A percentile compares a stretch with the other conserved stretches of the same genome.
These are phyloP conservation scores for Isoetes engelmannii DNA, from an alignment of 83 land plant genomes.

Conservation along the genomic window DNA sequence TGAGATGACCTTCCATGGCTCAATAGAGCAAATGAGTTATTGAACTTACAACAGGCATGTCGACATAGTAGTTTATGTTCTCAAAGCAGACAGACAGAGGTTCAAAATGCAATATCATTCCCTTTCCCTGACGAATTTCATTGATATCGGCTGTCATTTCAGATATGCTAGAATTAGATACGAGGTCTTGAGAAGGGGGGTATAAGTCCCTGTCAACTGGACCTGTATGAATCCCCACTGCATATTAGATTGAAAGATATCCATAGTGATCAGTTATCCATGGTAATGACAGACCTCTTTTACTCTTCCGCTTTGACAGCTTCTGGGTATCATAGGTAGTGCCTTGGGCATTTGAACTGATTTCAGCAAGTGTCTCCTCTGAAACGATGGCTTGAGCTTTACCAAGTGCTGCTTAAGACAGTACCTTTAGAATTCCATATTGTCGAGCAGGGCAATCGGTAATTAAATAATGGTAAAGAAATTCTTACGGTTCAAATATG, in stretches of 20 bases:
- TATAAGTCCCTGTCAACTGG: not conserved
- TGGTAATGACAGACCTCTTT: not conserved
- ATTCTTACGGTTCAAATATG: conserved; percentile 20
- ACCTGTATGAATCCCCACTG: not conserved
- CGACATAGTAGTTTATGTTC: conserved; percentile 25
- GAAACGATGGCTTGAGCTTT: conserved; percentile 17
- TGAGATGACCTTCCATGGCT: not conserved
- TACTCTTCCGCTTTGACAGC: not conserved
- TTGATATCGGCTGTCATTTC: not conserved
- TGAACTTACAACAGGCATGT: conserved; percentile 21
- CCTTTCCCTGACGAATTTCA: conserved; percentile 10
- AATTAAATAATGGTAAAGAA: not conserved
- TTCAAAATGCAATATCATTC: conserved; percentile 24
- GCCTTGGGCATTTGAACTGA: conserved; percentile 13
- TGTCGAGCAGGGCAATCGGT: not conserved
- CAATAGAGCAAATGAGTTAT: not conserved
- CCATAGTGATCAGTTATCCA: not conserved
- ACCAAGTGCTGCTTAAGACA: conserved; percentile 17
- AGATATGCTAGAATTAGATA: not conserved
- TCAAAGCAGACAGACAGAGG: conserved; percentile 20
- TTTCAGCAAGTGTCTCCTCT: conserved; percentile 17
- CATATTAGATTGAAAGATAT: not conserved
- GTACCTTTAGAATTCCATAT: not conserved
- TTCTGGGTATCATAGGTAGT: not conserved
- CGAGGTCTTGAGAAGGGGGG: not conserved